Percentiles rank a stretch among this genome's conserved stretches.
phyloP scores from a whole-genome alignment of 805 yeast species.

The Jamesozyma piceae region DNA sequence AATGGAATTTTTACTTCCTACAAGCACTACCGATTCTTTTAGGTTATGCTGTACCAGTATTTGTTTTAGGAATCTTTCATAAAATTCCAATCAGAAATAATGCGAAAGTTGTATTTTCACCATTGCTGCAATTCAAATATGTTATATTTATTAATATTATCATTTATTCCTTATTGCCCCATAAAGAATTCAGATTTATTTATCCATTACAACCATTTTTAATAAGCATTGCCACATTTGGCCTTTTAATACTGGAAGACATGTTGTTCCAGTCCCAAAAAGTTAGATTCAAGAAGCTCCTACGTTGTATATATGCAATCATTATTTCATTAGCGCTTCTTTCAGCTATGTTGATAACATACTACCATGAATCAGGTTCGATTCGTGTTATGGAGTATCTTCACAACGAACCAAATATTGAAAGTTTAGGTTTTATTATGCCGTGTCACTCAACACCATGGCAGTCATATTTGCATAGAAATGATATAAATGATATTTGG shows the following conservation, averaged over 20 bases:
- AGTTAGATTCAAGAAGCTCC: neutral
- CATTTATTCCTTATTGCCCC: conserved; percentile 58
- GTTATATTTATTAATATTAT: conserved; percentile 38
- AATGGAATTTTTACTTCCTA: conserved; percentile 72
- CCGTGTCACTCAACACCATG: conserved; percentile 98
- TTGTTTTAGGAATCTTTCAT: conserved; percentile 35
- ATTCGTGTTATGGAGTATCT: conserved; percentile 54
- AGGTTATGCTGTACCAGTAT: conserved; percentile 57
- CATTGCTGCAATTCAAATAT: conserved; percentile 20
- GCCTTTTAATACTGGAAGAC: conserved; percentile 11
- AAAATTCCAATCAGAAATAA: conserved; percentile 3
- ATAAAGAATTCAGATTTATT: conserved; percentile 86
- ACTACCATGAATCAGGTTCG: conserved; percentile 81
- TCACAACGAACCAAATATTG: conserved; percentile 32
- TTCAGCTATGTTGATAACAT: conserved; percentile 39
- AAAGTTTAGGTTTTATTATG: conserved; percentile 69
- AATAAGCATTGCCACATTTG: conserved; percentile 41
- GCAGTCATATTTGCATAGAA: conserved; percentile 71
- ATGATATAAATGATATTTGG: conserved; percentile 48
- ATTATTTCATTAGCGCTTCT: conserved; percentile 14
- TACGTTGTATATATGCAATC: conserved; percentile 2
- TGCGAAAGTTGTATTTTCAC: conserved; percentile 4
- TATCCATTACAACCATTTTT: conserved; percentile 77
- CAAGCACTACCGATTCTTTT: conserved; percentile 78
- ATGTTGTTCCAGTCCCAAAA: conserved; percentile 4